Evolutionary conservation across 768 basidiomycete genomes (phyloP).

Genomic region (Boletus sensibilis): DNA sequence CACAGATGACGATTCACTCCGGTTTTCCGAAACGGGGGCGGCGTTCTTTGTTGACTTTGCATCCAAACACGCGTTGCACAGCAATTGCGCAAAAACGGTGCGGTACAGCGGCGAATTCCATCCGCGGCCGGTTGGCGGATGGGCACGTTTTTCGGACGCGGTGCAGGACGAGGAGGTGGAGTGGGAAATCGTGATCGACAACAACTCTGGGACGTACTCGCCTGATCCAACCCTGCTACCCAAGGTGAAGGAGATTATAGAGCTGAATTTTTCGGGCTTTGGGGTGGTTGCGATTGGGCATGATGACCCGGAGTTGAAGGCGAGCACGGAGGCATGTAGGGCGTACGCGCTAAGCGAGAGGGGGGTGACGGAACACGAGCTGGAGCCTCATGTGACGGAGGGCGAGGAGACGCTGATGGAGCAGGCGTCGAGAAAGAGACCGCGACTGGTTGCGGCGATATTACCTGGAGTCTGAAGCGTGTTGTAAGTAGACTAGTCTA

Average conservation of each 20-base stretch:
- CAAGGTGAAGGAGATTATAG: constrained; percentile 56
- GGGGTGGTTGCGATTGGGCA: constrained; percentile 52
- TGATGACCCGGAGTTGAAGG: constrained; percentile 52
- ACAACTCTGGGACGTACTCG: constrained; percentile 83
- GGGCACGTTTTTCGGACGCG: constrained; percentile 58
- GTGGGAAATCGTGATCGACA: constrained; percentile 87
- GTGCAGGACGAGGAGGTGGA: constrained; percentile 52
- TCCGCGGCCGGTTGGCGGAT: constrained; percentile 67
- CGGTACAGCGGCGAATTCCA: constrained; percentile 81
- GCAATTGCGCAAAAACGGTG: constrained; percentile 65
- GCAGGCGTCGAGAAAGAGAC: constrained; percentile 16
- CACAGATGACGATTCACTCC: constrained; percentile 68
- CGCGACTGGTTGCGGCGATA: not conserved
- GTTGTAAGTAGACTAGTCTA: not conserved
- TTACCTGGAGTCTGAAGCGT: not conserved
- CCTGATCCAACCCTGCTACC: constrained; percentile 66
- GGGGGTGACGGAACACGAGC: constrained; percentile 57
- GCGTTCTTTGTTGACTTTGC: constrained; percentile 86
- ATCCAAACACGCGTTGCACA: constrained; percentile 83
- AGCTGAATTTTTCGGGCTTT: constrained; percentile 73
- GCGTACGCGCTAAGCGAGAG: constrained; percentile 60
- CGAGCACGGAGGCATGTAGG: constrained; percentile 66
- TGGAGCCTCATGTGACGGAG: constrained; percentile 58
- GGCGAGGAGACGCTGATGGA: constrained; percentile 54
- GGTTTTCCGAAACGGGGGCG: constrained; percentile 85